Percentiles rank a stretch among this genome's conserved stretches.
phyloP scores from a whole-genome alignment of 1,284 basidiomycete genomes.

The Cerioporus squamosus region DNA sequence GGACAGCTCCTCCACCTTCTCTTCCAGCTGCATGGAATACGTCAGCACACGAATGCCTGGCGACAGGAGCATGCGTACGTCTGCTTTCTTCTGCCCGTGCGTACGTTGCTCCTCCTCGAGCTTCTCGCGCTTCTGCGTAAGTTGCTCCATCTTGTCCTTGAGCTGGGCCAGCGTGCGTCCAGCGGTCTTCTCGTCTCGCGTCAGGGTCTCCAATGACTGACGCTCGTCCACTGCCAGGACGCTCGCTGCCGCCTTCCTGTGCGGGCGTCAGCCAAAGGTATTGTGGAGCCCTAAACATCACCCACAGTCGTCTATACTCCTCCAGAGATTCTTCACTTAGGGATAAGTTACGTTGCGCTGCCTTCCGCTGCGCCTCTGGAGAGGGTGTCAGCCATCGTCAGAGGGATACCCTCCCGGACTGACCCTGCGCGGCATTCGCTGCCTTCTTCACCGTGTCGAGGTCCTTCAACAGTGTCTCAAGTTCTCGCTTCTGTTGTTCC shows the following conservation, averaged over 20 bases:
- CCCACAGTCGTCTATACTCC: constrained; percentile 87
- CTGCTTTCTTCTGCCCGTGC: constrained; percentile 61
- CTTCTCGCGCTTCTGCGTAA: constrained; percentile 64
- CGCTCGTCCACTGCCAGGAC: constrained; percentile 86
- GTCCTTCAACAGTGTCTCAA: constrained; percentile 66
- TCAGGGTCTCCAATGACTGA: constrained; percentile 81
- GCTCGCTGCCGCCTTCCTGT: constrained; percentile 79
- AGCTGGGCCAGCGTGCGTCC: constrained; percentile 70
- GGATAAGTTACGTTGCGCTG: constrained; percentile 76
- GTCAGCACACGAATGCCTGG: background rate
- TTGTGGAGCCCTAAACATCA: background rate
- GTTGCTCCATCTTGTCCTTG: constrained; percentile 68
- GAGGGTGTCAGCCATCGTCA: background rate
- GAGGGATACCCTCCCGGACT: no score
- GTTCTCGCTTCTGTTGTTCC: constrained; percentile 64
- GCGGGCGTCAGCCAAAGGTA: background rate
- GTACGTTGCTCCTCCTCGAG: constrained; percentile 63
- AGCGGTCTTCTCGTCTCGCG: constrained; percentile 83
- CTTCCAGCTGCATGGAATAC: constrained; percentile 55
- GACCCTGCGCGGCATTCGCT: constrained; percentile 81
- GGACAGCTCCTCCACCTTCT: constrained; percentile 56
- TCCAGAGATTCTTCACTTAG: constrained; percentile 85
- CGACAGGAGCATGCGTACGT: constrained; percentile 44
- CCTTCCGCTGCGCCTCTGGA: constrained; percentile 77
- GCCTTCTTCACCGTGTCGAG: constrained; percentile 69